phyloP scores from a whole-genome alignment of 257 asterid species.

The Misopates orontium region DNA sequence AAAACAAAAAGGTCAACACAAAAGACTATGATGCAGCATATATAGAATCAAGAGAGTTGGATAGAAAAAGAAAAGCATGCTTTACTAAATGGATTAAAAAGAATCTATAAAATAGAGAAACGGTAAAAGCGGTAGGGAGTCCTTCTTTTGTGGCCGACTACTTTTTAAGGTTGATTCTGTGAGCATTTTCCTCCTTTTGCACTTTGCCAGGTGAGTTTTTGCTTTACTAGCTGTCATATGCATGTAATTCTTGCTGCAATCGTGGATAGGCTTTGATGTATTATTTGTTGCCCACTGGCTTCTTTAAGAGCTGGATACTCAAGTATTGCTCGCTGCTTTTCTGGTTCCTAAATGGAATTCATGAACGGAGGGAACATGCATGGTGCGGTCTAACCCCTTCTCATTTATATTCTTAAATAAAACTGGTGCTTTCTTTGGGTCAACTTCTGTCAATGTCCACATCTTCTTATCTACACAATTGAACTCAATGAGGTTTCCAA shows the following conservation, averaged over 20 bases:
- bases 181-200: background rate
- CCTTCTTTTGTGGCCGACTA: background rate
- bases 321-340: background rate
- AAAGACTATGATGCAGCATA: slow-evolving; percentile 21
- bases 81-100: background rate
- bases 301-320: too few species aligned
- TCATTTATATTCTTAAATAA: too few species aligned
- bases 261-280: too few species aligned
- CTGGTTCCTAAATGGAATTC: background rate
- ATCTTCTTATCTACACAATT: too few species aligned
- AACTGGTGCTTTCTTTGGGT: too few species aligned
- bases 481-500: too few species aligned
- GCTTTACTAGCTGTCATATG: background rate
- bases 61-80: background rate
- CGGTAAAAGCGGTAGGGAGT: background rate
- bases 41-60: slow-evolving; percentile 1
- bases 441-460: too few species aligned
- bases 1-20: background rate
- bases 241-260: background rate
- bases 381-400: too few species aligned
- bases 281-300: background rate
- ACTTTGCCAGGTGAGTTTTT: background rate
- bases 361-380: too few species aligned
- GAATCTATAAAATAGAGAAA: slow-evolving; percentile 1
- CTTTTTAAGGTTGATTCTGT: background rate